Conservation (phyloP, 1,284 basidiomycete genomes). For the Ganoderma lingzhi region DNA sequence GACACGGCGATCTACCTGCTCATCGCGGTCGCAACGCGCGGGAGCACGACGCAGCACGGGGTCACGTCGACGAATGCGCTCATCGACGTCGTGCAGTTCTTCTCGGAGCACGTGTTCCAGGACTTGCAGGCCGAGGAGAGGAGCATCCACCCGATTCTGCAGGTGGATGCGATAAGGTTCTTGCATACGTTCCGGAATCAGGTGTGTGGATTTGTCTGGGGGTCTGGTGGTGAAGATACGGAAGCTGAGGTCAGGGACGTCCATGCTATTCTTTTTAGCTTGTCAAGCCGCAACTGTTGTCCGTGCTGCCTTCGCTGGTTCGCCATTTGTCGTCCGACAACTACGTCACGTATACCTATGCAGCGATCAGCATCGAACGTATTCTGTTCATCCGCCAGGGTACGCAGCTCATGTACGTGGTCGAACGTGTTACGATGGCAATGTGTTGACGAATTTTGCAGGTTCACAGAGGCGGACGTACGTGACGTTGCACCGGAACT, state of each 20-base stretch:
- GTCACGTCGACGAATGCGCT: slow-evolving; percentile 94
- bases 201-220: slow-evolving; percentile 48
- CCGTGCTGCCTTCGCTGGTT: slow-evolving; percentile 90
- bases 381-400: slow-evolving; percentile 89
- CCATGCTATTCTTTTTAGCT: slow-evolving; percentile 56
- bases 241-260: neutral
- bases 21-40: slow-evolving; percentile 89
- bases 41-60: slow-evolving; percentile 88
- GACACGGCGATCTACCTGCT: slow-evolving; percentile 96
- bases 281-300: slow-evolving; percentile 93
- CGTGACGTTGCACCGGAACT: slow-evolving; percentile 83
- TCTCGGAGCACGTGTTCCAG: slow-evolving; percentile 89
- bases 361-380: slow-evolving; percentile 90
- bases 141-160: slow-evolving; percentile 87
- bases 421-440: neutral
- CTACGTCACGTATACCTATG: slow-evolving; percentile 90
- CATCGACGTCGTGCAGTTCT: slow-evolving; percentile 96
- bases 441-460: slow-evolving; percentile 40
- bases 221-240: neutral
- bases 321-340: slow-evolving; percentile 84
- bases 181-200: slow-evolving; percentile 96
- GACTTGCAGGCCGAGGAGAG: slow-evolving; percentile 83
- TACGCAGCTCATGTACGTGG: slow-evolving; percentile 55
- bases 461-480: slow-evolving; percentile 89
- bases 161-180: slow-evolving; percentile 96